Percentiles rank a stretch among this genome's conserved stretches.
phyloP scores from a whole-genome alignment of 106 monocot species.

The Platanthera zijinensis region DNA sequence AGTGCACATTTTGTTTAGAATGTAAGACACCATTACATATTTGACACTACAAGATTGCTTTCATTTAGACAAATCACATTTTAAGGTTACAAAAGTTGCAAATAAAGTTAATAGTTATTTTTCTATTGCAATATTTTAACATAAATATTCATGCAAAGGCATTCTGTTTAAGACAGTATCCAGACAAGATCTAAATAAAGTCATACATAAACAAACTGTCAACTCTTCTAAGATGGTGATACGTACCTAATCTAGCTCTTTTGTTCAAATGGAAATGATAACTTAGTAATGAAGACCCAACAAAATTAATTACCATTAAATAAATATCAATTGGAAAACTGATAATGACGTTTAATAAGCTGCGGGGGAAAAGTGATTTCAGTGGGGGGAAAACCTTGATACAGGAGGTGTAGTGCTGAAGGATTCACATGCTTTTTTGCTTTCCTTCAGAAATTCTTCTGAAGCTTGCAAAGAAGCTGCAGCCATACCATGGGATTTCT shows the following conservation, averaged over 20 bases:
- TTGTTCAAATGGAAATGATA: not conserved
- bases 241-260: not conserved
- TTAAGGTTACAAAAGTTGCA: not conserved
- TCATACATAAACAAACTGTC: not conserved
- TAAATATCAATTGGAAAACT: constrained; percentile 3
- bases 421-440: constrained; percentile 52
- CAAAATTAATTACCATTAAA: not conserved
- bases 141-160: not conserved
- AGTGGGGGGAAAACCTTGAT: constrained; percentile 39
- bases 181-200: not conserved
- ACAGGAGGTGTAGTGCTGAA: constrained; percentile 49
- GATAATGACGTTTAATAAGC: not conserved
- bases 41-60: not conserved
- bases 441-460: constrained; percentile 67
- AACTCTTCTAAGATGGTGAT: not conserved
- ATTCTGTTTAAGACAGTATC: not conserved
- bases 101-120: not conserved
- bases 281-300: not conserved
- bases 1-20: not conserved
- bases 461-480: constrained; percentile 61
- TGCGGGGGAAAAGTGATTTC: not conserved
- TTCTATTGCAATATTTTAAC: not conserved
- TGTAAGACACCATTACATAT: not conserved
- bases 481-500: constrained; percentile 61
- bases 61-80: not conserved